Evolutionary conservation across 495 filamentous ascomycete species (phyloP).

Genomic region (Aspergillus panamensis): DNA sequence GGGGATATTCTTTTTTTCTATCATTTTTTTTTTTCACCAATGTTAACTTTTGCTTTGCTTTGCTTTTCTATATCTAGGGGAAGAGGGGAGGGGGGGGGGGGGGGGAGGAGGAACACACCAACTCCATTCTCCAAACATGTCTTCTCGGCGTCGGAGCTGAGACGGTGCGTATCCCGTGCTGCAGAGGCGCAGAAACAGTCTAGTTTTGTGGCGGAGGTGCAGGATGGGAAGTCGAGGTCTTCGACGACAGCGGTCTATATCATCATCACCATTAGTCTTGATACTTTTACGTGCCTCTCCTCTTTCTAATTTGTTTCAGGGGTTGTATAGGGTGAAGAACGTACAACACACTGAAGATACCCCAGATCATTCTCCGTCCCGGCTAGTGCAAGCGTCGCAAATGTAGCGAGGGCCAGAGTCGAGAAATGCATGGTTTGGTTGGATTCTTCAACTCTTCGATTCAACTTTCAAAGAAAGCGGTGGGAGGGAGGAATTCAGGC

Average conservation of each 20-base stretch:
- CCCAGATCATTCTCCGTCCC: conserved; percentile 3
- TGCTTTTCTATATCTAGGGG: neutral
- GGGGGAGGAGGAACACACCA: conserved; percentile 4
- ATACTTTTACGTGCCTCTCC: too few species aligned
- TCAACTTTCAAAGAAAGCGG: neutral
- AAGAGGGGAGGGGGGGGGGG: neutral
- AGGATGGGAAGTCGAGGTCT: conserved; percentile 5
- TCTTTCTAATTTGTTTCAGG: too few species aligned
- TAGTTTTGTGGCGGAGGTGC: conserved; percentile 12
- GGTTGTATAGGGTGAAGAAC: conserved; percentile 1
- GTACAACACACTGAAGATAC: conserved; percentile 16
- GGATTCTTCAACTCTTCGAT: neutral
- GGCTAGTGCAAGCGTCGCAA: neutral
- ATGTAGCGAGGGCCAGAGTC: conserved; percentile 7
- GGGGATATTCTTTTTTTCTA: conserved; percentile 2
- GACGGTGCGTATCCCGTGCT: neutral
- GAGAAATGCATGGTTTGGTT: conserved; percentile 10
- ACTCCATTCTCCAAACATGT: conserved; percentile 14
- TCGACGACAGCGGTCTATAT: conserved; percentile 13
- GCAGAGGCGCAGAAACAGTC: conserved; percentile 19
- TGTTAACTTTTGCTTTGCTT: neutral
- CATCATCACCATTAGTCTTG: too few species aligned
- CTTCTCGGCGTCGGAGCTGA: conserved; percentile 1
- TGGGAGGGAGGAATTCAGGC: neutral
- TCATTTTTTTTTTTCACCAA: neutral